phyloP scores from a whole-genome alignment of 2,329 filamentous ascomycete genomes.

The Zymoseptoria tritici region DNA sequence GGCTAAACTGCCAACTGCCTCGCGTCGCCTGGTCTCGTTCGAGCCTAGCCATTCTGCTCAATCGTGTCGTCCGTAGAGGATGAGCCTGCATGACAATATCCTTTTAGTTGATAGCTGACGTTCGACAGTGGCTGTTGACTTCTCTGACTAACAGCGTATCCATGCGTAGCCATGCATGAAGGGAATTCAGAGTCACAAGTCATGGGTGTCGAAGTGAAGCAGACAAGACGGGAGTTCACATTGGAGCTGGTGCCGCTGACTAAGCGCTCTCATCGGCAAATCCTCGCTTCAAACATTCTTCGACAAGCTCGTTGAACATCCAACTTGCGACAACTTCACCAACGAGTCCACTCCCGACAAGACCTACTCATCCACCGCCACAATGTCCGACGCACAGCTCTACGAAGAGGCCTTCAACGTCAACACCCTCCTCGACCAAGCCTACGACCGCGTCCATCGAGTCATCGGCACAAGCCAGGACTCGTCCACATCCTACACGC shows the following conservation, averaged over 20 bases:
- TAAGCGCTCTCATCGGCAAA: not conserved
- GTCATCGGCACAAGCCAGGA: conserved; percentile 71
- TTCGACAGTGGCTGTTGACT: too few species aligned
- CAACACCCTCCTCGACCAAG: conserved; percentile 62
- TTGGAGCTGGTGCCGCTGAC: too few species aligned
- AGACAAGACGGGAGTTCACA: too few species aligned
- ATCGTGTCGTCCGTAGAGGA: too few species aligned
- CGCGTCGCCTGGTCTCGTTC: not conserved
- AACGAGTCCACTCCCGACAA: not conserved
- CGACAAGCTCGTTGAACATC: not conserved
- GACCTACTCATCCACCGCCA: not conserved
- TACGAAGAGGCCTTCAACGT: conserved; percentile 23
- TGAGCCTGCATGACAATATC: too few species aligned
- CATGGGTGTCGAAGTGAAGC: too few species aligned
- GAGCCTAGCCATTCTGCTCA: not conserved
- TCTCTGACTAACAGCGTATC: too few species aligned
- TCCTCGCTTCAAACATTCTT: not conserved
- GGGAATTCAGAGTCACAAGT: too few species aligned
- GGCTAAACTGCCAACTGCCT: too few species aligned
- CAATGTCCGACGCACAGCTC: conserved; percentile 20
- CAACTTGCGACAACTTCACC: not conserved
- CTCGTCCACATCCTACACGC: conserved; percentile 65
- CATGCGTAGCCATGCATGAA: too few species aligned
- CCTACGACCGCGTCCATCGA: conserved; percentile 93
- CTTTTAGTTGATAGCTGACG: too few species aligned